Base-by-base conservation (phyloP, 176 grass and related monocot species). In the Phyllostachys edulis region DNA sequence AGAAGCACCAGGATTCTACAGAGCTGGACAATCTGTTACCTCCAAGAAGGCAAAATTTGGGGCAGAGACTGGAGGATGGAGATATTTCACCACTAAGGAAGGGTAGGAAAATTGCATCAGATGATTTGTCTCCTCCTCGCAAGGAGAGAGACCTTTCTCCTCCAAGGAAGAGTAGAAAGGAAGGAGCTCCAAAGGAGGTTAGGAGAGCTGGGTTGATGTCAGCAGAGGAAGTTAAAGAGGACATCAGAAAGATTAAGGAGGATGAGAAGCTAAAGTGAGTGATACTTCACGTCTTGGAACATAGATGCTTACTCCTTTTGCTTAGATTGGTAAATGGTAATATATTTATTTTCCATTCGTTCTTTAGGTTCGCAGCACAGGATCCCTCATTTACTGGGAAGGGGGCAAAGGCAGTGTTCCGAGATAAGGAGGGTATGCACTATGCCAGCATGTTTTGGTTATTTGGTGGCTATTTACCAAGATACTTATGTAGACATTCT, bases 351-450 rank as follows among this genome's bases (percentile, higher is more conserved):
- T 87, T 39, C 49, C 54, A 61, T 81, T 71, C 71, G 71, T 45
- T 51, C 85, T 81, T 75, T 68, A 98, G 96, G 77, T 90, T 98
- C 20, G 77, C 84, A 24, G 76, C 83, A 17, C 88, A 88, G 72
- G 93, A 98, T 85, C 88, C 96, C 10, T 85, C 82, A 1, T 63
- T 90, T 40, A 89, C 74, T 86, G 91, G 92, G n/a, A 95, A 90
- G 88, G 89, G 90, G 38, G 96, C 91, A 75, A 92, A 92, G 80
- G 79, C 87, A 81, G 87, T 98, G 69, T 98, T 93, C 87, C 87
- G 93, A 47, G 91, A 96, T 47, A 90, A 88, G 71, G 70, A 93
- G 89, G 95, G 95, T 93, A 49, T 80, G 36, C 37, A 39, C 54
- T 57, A 51, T 56, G 34, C 17, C 52, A 44, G 32, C 61, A 59